Evolutionary conservation across 2,329 filamentous ascomycete species (phyloP).

Genomic region (Pseudogymnoascus verrucosus): DNA sequence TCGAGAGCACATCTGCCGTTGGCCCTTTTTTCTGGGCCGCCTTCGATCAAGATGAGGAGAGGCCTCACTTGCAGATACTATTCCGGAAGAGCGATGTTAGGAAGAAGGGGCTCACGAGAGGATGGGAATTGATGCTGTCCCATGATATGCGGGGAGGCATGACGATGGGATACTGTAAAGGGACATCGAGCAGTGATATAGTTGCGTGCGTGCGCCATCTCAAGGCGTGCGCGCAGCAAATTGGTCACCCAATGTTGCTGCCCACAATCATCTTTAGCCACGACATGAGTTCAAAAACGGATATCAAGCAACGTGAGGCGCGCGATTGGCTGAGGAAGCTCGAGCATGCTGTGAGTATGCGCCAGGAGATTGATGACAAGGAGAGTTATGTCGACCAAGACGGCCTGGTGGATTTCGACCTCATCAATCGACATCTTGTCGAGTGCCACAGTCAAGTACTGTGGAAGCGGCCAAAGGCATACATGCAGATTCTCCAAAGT

Average conservation of each 20-base stretch:
- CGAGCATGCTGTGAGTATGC: constrained; percentile 55
- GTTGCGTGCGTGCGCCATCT: constrained; percentile 43
- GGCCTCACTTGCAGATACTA: constrained; percentile 53
- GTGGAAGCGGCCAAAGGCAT: constrained; percentile 58
- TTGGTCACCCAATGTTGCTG: constrained; percentile 53
- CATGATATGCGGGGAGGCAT: constrained; percentile 47
- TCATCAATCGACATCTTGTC: constrained; percentile 53
- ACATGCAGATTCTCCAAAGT: constrained; percentile 44
- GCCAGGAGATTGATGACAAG: constrained; percentile 32
- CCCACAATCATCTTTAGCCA: constrained; percentile 52
- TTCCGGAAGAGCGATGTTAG: constrained; percentile 59
- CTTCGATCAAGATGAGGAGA: constrained; percentile 47
- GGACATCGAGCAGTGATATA: constrained; percentile 50
- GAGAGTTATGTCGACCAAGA: constrained; percentile 45
- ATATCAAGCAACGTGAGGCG: constrained; percentile 54
- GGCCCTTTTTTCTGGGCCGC: constrained; percentile 57
- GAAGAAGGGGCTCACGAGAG: constrained; percentile 55
- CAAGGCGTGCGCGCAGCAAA: constrained; percentile 41
- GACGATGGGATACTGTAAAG: constrained; percentile 55
- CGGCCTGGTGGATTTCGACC: constrained; percentile 48
- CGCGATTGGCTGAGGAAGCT: constrained; percentile 54
- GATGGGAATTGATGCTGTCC: constrained; percentile 58
- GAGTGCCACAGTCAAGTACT: constrained; percentile 57
- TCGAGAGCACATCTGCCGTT: constrained; percentile 52
- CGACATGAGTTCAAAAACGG: constrained; percentile 48